Evolutionary conservation across 306 rosid species (phyloP).

Genomic region (Lagenaria siceraria): DNA sequence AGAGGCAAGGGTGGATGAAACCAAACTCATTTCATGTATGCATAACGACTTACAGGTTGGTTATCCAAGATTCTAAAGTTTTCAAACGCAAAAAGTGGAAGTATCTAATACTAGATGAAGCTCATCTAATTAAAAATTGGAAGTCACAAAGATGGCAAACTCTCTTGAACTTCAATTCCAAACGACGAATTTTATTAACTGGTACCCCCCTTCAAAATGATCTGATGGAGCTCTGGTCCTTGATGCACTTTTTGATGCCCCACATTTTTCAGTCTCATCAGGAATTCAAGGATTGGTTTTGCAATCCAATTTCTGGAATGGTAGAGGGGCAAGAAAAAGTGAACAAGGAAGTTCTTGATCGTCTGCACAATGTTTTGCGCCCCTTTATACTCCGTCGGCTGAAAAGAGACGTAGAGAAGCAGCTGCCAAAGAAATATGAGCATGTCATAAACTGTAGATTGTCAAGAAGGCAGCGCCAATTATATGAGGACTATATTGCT

Average conservation of each 20-base stretch:
- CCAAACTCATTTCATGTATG: constrained; percentile 92
- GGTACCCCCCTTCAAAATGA: constrained; percentile 98
- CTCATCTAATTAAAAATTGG: constrained; percentile 97
- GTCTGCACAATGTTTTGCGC: constrained; percentile 92
- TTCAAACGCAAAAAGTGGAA: constrained; percentile 99
- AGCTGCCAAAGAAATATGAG: constrained; percentile 86
- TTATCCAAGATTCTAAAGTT: constrained; percentile 94
- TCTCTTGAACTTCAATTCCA: constrained; percentile 87
- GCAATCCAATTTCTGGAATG: constrained; percentile 99
- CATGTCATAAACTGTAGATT: constrained; percentile 90
- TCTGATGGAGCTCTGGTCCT: constrained; percentile 99
- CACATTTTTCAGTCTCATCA: constrained; percentile 97
- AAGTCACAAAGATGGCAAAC: constrained; percentile 99
- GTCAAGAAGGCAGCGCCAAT: constrained; percentile 89
- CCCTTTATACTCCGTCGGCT: constrained; percentile 92
- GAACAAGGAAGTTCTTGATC: constrained; percentile 97
- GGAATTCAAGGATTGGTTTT: constrained; percentile 96
- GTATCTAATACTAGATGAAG: constrained; percentile 94
- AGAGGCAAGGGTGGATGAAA: constrained; percentile 94
- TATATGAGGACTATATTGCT: constrained; percentile 95
- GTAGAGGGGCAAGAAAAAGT: constrained; percentile 98
- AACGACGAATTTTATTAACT: constrained; percentile 82
- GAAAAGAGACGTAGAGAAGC: constrained; percentile 95
- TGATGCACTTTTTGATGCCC: constrained; percentile 99
- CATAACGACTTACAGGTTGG: constrained; percentile 92